Base-by-base conservation (phyloP, 306 rosid genomes). In the Carpinus fangiana region DNA sequence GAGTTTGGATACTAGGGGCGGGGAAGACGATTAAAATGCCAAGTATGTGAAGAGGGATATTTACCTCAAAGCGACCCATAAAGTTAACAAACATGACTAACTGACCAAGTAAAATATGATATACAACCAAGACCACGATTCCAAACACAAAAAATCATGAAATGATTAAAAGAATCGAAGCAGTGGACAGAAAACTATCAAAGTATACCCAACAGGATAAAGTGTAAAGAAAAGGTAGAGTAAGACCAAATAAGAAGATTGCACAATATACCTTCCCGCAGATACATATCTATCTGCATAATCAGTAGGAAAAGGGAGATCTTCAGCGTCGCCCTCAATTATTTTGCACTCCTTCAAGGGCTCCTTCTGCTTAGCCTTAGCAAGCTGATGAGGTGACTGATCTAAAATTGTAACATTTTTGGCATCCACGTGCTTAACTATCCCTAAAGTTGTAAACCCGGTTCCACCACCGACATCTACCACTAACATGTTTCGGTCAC, bases 381-480 rank as follows among this genome's bases (percentile, higher is more conserved):
- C 98, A 28, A 94, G 93, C 89, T 94, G 98, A 53, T 94, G 95
- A 59, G 97, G 97, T 0, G 98, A 94, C 88, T 94, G 98, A 69
- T 94, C 98, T 4, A 94, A 89, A 79, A 94, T 92, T 67, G 97
- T 94, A 0, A 94, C 97, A 84, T 92, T 88, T 84, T 94, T 90
- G 7, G 98, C 97, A 85, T 94, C 95, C 34, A 94, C 97, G 14
- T 87, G 94, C 80, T 94, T 92, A 36, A 90, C 98, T 51, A 92
- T 92, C 50, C 97, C 98, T 84, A 92, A 76, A 55, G 97, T 94
- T 46, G 95, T 92, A 81, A 94, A 92, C 12, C 98, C 97, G 0
- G 98, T 94, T 16, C 98, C 98, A 10, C 95, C 97, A 16, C 97
- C 95, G 26, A 92, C 97, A 87, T 94, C 97, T 8, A 94, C 97